These are phyloP conservation scores for Ceratocystiopsis sp. DNA, from an alignment of 2,329 filamentous ascomycete species.

Conservation along the genomic window DNA sequence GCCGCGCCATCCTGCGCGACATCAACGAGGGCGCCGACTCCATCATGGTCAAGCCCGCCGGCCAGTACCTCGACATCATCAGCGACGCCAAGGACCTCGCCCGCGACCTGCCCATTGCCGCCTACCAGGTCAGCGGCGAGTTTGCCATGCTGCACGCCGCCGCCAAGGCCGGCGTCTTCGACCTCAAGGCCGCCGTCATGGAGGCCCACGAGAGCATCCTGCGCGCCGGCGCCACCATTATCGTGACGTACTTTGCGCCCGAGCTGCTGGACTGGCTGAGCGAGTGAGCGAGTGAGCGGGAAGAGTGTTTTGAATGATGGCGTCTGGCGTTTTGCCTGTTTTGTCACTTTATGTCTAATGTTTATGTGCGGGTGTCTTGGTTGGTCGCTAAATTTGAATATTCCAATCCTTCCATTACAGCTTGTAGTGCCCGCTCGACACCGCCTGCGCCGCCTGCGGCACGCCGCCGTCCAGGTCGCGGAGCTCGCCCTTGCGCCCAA, in stretches of 20 bases:
- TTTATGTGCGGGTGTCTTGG: too few species aligned
- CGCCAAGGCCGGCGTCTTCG: slow-evolving; percentile 91
- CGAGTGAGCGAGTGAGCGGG: slow-evolving; percentile 5
- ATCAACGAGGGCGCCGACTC: slow-evolving; percentile 90
- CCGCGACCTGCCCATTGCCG: slow-evolving; percentile 78
- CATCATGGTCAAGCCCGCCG: slow-evolving; percentile 98
- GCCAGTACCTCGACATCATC: slow-evolving; percentile 93
- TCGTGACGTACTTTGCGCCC: slow-evolving; percentile 88
- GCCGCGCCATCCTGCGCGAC: slow-evolving; percentile 77
- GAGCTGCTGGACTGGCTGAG: slow-evolving; percentile 51
- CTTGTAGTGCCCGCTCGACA: slow-evolving; percentile 43
- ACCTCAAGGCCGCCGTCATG: slow-evolving; percentile 85
- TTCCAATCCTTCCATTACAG: slow-evolving; percentile 22
- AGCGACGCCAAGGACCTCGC: slow-evolving; percentile 91
- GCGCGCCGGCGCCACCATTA: slow-evolving; percentile 79
- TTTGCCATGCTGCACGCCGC: slow-evolving; percentile 96
- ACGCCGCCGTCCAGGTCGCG: slow-evolving; percentile 72
- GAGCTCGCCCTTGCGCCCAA: slow-evolving; percentile 76
- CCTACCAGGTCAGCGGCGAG: slow-evolving; percentile 94
- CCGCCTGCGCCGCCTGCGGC: slow-evolving; percentile 34
- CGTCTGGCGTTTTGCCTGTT: too few species aligned
- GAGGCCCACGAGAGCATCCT: slow-evolving; percentile 90
- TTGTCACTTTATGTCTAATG: too few species aligned
- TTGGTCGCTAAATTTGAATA: neutral
- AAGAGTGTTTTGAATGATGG: too few species aligned